These are phyloP conservation scores for Blastobotrys malaysiensis DNA, from an alignment of 1,139 yeast genomes.

Conservation along the genomic window DNA sequence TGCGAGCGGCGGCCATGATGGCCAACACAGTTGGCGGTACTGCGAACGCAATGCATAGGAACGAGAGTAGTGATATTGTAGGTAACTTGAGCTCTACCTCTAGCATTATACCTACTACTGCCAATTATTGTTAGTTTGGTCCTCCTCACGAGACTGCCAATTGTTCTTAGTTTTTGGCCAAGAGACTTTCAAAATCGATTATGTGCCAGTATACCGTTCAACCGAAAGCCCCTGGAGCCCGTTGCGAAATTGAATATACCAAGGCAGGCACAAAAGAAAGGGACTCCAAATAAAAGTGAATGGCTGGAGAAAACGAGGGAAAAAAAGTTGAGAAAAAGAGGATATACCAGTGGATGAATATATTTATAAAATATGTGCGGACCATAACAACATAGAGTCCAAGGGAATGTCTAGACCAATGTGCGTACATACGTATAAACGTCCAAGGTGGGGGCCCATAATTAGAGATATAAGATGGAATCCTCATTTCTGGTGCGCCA, in stretches of 20 bases:
- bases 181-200: too few species aligned
- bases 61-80: constrained; percentile 11
- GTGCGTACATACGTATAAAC: background rate
- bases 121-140: too few species aligned
- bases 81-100: constrained; percentile 10
- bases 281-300: background rate
- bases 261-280: background rate
- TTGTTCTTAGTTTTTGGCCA: too few species aligned
- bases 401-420: background rate
- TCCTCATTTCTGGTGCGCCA: background rate
- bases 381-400: background rate
- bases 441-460: background rate
- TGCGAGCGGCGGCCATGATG: constrained; percentile 1
- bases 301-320: too few species aligned
- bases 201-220: too few species aligned
- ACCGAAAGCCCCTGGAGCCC: too few species aligned
- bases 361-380: background rate
- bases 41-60: constrained; percentile 6
- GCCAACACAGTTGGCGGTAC: constrained; percentile 9
- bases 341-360: background rate
- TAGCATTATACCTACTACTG: constrained; percentile 7
- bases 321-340: too few species aligned
- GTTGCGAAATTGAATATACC: too few species aligned
- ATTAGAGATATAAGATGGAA: background rate
- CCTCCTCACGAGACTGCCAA: too few species aligned